Percentiles rank a stretch among this genome's conserved stretches.
Evolutionary conservation across 139 green algal genomes (phyloP).

Genomic region (Picochlorum sp.): DNA sequence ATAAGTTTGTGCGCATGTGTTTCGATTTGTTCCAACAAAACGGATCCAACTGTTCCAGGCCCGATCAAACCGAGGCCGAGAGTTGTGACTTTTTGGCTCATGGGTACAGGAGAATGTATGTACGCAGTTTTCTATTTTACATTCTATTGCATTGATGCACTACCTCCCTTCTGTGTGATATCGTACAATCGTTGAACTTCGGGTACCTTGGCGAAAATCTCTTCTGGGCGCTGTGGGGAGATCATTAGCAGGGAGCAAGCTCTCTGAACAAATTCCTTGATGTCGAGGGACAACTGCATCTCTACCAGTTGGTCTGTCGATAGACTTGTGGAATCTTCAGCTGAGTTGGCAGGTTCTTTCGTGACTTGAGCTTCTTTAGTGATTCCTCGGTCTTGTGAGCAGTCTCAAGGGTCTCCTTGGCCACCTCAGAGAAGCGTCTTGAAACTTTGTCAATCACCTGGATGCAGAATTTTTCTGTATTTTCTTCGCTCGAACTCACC

Average conservation of each 20-base stretch:
- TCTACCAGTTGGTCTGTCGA: slow-evolving; percentile 84
- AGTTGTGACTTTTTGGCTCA: neutral
- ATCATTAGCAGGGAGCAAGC: neutral
- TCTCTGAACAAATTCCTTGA: slow-evolving; percentile 51
- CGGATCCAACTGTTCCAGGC: slow-evolving; percentile 78
- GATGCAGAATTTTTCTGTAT: too few relatives aligned
- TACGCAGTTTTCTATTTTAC: neutral
- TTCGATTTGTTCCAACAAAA: slow-evolving; percentile 76
- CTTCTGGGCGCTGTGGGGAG: neutral
- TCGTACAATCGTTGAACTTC: neutral
- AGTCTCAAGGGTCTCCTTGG: slow-evolving; percentile 68
- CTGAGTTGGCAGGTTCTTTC: slow-evolving; percentile 33
- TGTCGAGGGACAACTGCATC: slow-evolving; percentile 68
- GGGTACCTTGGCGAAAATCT: too few relatives aligned
- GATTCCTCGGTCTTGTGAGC: slow-evolving; percentile 82
- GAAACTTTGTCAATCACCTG: slow-evolving; percentile 34
- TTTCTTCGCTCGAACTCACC: too few relatives aligned
- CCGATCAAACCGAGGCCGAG: slow-evolving; percentile 79
- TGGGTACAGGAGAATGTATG: too few relatives aligned
- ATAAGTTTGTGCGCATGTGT: slow-evolving; percentile 36
- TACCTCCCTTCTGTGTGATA: slow-evolving; percentile 13
- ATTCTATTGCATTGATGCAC: neutral
- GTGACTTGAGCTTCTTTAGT: slow-evolving; percentile 72
- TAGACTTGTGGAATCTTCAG: slow-evolving; percentile 16
- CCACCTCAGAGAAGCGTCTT: slow-evolving; percentile 39